Conservation (phyloP, 495 filamentous ascomycete genomes). For the Aspergillus sclerotiicarbonarius region DNA sequence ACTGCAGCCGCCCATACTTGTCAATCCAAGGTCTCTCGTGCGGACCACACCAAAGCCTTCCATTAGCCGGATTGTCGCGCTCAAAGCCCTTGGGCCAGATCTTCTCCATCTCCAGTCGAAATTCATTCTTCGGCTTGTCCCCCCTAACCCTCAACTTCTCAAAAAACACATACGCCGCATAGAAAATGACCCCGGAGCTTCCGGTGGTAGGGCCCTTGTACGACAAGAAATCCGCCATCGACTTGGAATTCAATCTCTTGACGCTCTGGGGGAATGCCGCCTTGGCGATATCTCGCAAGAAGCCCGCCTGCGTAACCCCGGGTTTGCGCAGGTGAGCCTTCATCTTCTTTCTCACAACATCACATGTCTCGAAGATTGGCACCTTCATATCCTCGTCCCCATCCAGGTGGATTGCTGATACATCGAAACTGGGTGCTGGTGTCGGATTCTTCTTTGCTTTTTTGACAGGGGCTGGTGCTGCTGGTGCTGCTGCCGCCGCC, state of each 20-base stretch:
- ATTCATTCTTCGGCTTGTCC: slow-evolving; percentile 53
- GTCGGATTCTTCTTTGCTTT: not conserved
- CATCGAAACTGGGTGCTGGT: slow-evolving; percentile 7
- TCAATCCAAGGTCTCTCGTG: not conserved
- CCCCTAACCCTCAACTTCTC: slow-evolving; percentile 58
- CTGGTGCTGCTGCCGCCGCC: not conserved
- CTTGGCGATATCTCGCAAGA: slow-evolving; percentile 14
- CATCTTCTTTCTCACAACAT: slow-evolving; percentile 19
- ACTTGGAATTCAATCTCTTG: not conserved
- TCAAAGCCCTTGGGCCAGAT: slow-evolving; percentile 28
- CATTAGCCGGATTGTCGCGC: not conserved
- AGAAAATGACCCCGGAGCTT: slow-evolving; percentile 10
- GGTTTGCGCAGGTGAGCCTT: slow-evolving; percentile 1
- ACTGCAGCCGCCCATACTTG: slow-evolving; percentile 9
- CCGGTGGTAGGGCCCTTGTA: slow-evolving; percentile 7
- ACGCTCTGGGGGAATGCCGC: not conserved
- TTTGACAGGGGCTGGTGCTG: not conserved
- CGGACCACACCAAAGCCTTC: not conserved
- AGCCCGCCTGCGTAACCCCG: slow-evolving; percentile 9
- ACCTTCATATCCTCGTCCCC: slow-evolving; percentile 10
- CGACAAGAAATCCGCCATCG: slow-evolving; percentile 9
- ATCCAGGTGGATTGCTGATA: slow-evolving; percentile 4
- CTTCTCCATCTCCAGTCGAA: slow-evolving; percentile 52
- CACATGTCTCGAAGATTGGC: slow-evolving; percentile 14
- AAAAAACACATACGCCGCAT: slow-evolving; percentile 42